Evolutionary conservation across 139 green algal genomes (phyloP), one percentile per base, ranked within the genome.

Genomic region (Coccomyxa sp.): DNA sequence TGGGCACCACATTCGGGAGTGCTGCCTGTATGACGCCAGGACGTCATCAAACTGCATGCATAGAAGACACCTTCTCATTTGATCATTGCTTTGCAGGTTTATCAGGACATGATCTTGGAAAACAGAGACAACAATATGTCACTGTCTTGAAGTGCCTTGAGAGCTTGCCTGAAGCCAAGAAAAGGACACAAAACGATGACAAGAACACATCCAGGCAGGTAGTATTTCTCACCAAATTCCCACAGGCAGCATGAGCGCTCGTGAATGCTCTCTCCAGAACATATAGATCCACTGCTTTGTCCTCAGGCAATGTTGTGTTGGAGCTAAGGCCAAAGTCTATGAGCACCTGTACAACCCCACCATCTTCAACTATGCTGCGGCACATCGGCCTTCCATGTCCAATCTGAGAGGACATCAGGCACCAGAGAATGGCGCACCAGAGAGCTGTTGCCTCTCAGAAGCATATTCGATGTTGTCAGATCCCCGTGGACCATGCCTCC

Each of bases 271-370:
- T 86, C 85, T 98, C 95, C 79, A 98, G 85, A 32, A 96, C 94
- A 81, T 97, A 97, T 63, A 98, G 88, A 85, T 98, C 96, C 25
- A 97, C 94, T 0, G 85, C 93, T 87, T 95, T 95, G 87, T 97
- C 94, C 83, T 97, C 92, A 25, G 90, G 81, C 13, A 96, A 51
- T 25, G 60, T 93, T 32, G 87, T 92, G 86, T 93, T 96, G 85
- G 82, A 90, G 75, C 83, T 88, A 38, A 98, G 86, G 13, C 95
- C 95, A 86, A 98, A 98, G 79, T 98, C 95, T 51, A 98, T 97
- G 12, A 98, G 1, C 17, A 94, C 90, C 87, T 92, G 71, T 28
- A 59, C 76, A 31, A 27, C 0, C 1, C 58, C 71, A 45, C 1
- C 18, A 71, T 71, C 4, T 71, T 28, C 63, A 71, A 1, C 63